Evolutionary conservation across 805 yeast species (phyloP), one percentile per base, ranked within the genome.

Genomic region (Candida dajiaensis): DNA sequence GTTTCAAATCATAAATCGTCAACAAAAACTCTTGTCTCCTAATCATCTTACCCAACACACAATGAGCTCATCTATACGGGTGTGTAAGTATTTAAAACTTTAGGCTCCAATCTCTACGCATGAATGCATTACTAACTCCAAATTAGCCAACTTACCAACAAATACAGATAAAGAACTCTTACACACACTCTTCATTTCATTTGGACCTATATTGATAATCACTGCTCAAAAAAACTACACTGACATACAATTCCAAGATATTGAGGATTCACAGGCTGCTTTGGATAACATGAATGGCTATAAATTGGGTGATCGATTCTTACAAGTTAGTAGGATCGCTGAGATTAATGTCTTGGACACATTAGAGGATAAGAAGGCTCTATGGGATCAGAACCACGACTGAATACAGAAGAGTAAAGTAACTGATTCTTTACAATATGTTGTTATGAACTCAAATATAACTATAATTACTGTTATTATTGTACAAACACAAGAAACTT

Each of bases 201-300:
- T 59, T 42, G 63, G 63, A 2, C 50, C 51, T n/a, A 55, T 59
- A 7, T 36, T 57, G 4, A 12, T 43, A 39, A 16, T 47, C 21
- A 21, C 20, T 6, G 18, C 39, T 12, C n/a, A 42, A 15, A 44
- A 45, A 16, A 37, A 42, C 25, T 42, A 46, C 38, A 33, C 54
- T 3, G 62, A 59, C 35, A 33, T 59, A 6, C 56, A 54, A 29
- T 59, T 49, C 37, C 60, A 58, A 39, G 61, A 57, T 11, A 55
- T 54, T 3, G 49, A 43, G 8, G 63, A 59, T 35, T 46, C 59
- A 2, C 42, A 50, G 15, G 54, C 55, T 3, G 59, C 62, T 0
- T 38, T 58, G 3, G 60, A 52, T 7, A 59, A 59, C 45, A 53
- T 59, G 56, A 45, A 42, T 6, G 63, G 63, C 5, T 58, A 38